Base-by-base conservation (phyloP, 2,329 filamentous ascomycete species). In the Leptosphaerulina australis region DNA sequence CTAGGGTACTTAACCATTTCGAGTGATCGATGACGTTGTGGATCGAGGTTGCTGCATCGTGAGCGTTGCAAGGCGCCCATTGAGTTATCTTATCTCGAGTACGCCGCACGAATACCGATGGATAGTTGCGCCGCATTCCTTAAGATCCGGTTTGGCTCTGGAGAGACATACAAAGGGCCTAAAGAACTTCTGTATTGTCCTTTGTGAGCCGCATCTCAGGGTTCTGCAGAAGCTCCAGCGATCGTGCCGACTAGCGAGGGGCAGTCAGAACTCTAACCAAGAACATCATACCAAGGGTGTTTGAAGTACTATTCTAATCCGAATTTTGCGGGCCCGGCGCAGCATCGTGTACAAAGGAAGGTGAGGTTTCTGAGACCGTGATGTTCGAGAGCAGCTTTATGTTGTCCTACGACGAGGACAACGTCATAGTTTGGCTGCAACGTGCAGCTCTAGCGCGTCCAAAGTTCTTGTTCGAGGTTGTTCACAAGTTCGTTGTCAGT, bases 11-110 rank as follows among this genome's bases (percentile, higher is more conserved):
- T 69, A 68, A 58, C 69, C 67, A 40, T 56, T 69, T 70, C 58
- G 52, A 68, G 67, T 62, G 56, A 58, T 63, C 64, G 47, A 71
- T 72, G 69, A 72, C 68, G 67, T 63, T 54, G 47, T 59, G 46
- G 58, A 64, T 61, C 44, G 50, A 30, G 38, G 24, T 12, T n/a
- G 28, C n/a, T 17, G 22, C 24, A 44, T 46, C 34, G 44, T 22
- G 40, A 40, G 36, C n/a, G 20, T 25, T 15, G n/a, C 21, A 50
- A 26, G 17, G n/a, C 20, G 18, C 39, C 25, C 40, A 39, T 46
- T 11, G 18, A 5, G 4, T 5, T 10, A 20, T 6, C 2, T 29
- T 10, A 14, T 22, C 12, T 35, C 40, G 44, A 39, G 33, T 34
- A 30, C 28, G 12, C n/a, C 17, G 17, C 26, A 14, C 18, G 11